Evolutionary conservation across 2,329 filamentous ascomycete genomes (phyloP).

Genomic region (Alternaria incomplexa): DNA sequence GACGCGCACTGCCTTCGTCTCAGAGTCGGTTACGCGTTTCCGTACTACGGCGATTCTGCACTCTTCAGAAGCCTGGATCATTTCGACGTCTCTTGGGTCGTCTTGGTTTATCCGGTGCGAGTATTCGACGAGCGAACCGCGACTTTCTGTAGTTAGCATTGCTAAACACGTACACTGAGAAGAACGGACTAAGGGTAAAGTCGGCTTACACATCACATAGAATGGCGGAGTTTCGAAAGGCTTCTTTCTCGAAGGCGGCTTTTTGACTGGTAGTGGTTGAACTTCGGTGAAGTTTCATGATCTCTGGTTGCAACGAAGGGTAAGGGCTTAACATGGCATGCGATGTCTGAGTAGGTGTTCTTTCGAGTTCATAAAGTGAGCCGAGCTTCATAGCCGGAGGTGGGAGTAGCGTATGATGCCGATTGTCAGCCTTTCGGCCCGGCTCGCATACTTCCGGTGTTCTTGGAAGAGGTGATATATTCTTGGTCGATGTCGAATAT

Average conservation of each 20-base stretch:
- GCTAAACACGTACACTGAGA: background rate
- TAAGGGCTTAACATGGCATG: slow-evolving; percentile 28
- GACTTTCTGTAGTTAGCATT: slow-evolving; percentile 28
- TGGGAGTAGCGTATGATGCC: slow-evolving; percentile 26
- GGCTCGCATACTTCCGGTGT: slow-evolving; percentile 26
- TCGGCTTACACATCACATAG: slow-evolving; percentile 52
- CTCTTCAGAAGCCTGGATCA: slow-evolving; percentile 47
- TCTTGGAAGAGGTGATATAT: slow-evolving; percentile 11
- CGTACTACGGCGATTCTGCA: slow-evolving; percentile 53
- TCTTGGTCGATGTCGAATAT: slow-evolving; percentile 18
- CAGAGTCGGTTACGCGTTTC: slow-evolving; percentile 48
- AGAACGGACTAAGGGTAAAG: background rate
- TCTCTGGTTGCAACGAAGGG: slow-evolving; percentile 23
- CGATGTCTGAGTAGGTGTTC: slow-evolving; percentile 18
- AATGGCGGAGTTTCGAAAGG: slow-evolving; percentile 53
- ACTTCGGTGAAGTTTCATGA: slow-evolving; percentile 36
- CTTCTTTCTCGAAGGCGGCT: slow-evolving; percentile 48
- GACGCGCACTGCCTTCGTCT: slow-evolving; percentile 43
- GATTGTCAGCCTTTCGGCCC: slow-evolving; percentile 13
- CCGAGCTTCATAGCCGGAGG: slow-evolving; percentile 32
- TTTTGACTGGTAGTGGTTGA: slow-evolving; percentile 43
- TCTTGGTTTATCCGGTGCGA: slow-evolving; percentile 46
- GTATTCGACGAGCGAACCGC: slow-evolving; percentile 51
- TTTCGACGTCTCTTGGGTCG: slow-evolving; percentile 48
- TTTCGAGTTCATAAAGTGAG: slow-evolving; percentile 16